phyloP scores from a whole-genome alignment of 2,329 filamentous ascomycete genomes.

The Periconia sp. region DNA sequence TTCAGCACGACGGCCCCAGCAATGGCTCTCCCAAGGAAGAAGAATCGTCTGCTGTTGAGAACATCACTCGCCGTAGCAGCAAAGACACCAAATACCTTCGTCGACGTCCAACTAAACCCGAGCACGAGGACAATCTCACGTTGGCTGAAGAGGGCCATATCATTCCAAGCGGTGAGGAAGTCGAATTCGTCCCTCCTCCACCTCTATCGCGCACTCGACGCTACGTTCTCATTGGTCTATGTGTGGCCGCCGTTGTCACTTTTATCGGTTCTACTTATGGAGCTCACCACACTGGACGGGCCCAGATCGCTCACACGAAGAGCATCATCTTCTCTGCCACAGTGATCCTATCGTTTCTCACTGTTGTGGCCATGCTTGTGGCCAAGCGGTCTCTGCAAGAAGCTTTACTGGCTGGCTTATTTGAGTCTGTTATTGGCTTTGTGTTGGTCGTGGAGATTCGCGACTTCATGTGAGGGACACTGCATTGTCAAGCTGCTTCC shows the following conservation, averaged over 20 bases:
- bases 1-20: slow-evolving; percentile 10
- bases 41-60: slow-evolving; percentile 2
- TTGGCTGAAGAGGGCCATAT: slow-evolving; percentile 15
- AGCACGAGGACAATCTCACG: slow-evolving; percentile 1
- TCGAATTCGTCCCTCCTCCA: not conserved
- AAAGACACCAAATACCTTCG: slow-evolving; percentile 17
- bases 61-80: slow-evolving; percentile 2
- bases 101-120: slow-evolving; percentile 11
- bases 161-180: not conserved
- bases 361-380: slow-evolving; percentile 21
- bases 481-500: not conserved
- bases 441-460: slow-evolving; percentile 24
- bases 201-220: slow-evolving; percentile 16
- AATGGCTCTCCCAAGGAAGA: slow-evolving; percentile 7
- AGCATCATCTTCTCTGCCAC: slow-evolving; percentile 23
- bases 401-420: slow-evolving; percentile 24
- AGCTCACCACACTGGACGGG: slow-evolving; percentile 19
- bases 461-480: slow-evolving; percentile 16
- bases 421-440: slow-evolving; percentile 24
- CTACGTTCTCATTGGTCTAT: slow-evolving; percentile 12
- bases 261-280: slow-evolving; percentile 11
- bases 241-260: slow-evolving; percentile 15
- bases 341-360: slow-evolving; percentile 17
- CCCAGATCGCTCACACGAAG: slow-evolving; percentile 18
- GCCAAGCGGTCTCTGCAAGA: slow-evolving; percentile 21